Conservation (phyloP, 1,139 yeast genomes). For the Kodamaea derodonti region DNA sequence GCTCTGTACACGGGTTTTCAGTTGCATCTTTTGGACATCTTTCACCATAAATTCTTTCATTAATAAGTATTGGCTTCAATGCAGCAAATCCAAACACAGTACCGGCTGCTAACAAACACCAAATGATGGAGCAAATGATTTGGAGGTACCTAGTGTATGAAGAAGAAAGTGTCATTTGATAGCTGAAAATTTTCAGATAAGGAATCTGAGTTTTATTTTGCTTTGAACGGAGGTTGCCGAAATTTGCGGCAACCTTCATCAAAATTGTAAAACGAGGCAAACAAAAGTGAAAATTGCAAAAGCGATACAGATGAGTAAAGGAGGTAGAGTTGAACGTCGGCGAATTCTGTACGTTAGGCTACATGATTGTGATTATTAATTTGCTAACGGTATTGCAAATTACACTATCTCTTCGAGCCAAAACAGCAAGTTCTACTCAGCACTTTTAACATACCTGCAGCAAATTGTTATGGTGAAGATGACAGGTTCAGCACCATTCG, state of each 20-base stretch:
- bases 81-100: conserved; percentile 96
- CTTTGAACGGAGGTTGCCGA: background rate
- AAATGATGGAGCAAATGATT: conserved; percentile 65
- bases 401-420: no score
- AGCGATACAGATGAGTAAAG: no score
- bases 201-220: background rate
- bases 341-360: no score
- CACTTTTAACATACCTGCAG: no score
- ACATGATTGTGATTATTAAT: no score
- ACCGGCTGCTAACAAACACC: conserved; percentile 93
- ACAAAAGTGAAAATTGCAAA: no score
- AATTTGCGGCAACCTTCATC: background rate
- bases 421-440: no score
- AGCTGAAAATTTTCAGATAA: background rate
- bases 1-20: conserved; percentile 53
- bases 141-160: conserved; percentile 34
- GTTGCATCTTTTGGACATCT: conserved; percentile 42
- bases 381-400: no score
- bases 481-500: no score
- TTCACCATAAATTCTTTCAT: conserved; percentile 71
- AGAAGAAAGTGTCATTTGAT: conserved; percentile 5
- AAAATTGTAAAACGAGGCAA: no score
- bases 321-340: no score
- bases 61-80: conserved; percentile 71
- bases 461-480: no score